Evolutionary conservation across 148 eudicot species (phyloP).

Genomic region (Rhododendron vialii): DNA sequence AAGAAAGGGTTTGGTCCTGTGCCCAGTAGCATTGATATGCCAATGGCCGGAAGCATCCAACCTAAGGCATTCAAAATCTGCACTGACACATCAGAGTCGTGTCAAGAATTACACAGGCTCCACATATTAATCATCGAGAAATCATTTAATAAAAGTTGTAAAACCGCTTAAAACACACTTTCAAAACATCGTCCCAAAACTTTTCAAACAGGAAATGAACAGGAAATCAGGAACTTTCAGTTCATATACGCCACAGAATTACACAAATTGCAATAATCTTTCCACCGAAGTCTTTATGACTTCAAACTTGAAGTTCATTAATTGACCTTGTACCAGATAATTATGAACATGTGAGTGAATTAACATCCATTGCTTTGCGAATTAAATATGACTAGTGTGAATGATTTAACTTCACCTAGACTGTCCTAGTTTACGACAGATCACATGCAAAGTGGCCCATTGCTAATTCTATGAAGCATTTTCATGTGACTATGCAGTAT

Average conservation of each 20-base stretch:
- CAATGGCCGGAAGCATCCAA: conserved; percentile 73
- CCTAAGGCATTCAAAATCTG: conserved; percentile 62
- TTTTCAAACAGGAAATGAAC: not conserved
- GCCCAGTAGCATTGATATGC: conserved; percentile 49
- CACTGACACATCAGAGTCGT: conserved; percentile 10
- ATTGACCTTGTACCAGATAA: not conserved
- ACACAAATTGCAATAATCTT: not conserved
- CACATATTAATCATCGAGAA: not conserved
- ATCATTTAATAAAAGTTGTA: not conserved
- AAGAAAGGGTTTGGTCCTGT: conserved; percentile 50
- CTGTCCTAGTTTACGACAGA: not conserved
- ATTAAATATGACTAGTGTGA: not conserved
- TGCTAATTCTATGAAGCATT: not conserved
- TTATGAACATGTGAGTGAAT: not conserved
- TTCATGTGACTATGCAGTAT: not conserved
- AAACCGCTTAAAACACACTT: not conserved
- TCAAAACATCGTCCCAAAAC: not conserved
- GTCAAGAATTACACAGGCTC: not conserved
- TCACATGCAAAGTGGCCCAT: not conserved
- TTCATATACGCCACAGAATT: not conserved
- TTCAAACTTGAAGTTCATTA: not conserved
- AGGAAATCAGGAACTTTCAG: not conserved
- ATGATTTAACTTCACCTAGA: not conserved
- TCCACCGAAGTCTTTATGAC: not conserved
- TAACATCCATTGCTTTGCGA: not conserved